Evolutionary conservation across 2,329 filamentous ascomycete species (phyloP).

Genomic region (Celoporthe dispersa): DNA sequence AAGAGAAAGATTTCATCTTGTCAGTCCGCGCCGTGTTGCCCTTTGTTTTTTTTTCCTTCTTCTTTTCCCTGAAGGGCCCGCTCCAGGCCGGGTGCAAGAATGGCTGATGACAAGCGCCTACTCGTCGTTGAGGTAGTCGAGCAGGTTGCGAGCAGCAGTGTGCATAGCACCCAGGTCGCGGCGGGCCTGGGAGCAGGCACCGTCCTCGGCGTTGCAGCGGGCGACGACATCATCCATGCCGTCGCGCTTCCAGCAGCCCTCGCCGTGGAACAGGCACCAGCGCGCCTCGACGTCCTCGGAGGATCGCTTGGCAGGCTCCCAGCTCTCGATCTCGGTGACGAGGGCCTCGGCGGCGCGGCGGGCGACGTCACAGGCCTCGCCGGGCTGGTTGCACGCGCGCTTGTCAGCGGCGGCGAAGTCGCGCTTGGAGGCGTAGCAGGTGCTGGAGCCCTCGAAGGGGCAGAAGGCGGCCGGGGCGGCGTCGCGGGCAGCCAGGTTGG

Average conservation of each 20-base stretch:
- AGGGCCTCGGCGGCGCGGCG: slow-evolving; percentile 45
- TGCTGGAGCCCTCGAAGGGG: slow-evolving; percentile 32
- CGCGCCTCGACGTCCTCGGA: slow-evolving; percentile 31
- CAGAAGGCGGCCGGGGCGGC: slow-evolving; percentile 24
- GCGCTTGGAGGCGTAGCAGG: slow-evolving; percentile 28
- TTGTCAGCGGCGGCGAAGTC: slow-evolving; percentile 33
- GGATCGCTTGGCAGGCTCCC: slow-evolving; percentile 21
- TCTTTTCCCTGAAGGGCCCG: no score
- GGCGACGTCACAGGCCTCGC: slow-evolving; percentile 47
- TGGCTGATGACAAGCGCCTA: neutral
- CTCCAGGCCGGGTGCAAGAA: no score
- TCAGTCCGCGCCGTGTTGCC: neutral
- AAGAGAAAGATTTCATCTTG: neutral
- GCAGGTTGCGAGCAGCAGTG: slow-evolving; percentile 38
- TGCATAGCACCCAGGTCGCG: slow-evolving; percentile 43
- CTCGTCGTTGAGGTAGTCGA: slow-evolving; percentile 32
- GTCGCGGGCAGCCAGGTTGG: slow-evolving; percentile 11
- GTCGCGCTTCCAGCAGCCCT: slow-evolving; percentile 43
- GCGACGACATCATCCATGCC: slow-evolving; percentile 32
- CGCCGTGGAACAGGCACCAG: slow-evolving; percentile 38
- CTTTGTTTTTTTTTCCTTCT: neutral
- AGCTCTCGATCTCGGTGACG: slow-evolving; percentile 37
- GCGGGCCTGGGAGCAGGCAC: slow-evolving; percentile 42
- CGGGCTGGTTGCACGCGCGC: slow-evolving; percentile 44
- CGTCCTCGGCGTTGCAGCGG: slow-evolving; percentile 39